A percentile compares a stretch with the other conserved stretches of the same genome.
phyloP scores from a whole-genome alignment of 108 stramenopile species.

The Cyclotella distinguenda region DNA sequence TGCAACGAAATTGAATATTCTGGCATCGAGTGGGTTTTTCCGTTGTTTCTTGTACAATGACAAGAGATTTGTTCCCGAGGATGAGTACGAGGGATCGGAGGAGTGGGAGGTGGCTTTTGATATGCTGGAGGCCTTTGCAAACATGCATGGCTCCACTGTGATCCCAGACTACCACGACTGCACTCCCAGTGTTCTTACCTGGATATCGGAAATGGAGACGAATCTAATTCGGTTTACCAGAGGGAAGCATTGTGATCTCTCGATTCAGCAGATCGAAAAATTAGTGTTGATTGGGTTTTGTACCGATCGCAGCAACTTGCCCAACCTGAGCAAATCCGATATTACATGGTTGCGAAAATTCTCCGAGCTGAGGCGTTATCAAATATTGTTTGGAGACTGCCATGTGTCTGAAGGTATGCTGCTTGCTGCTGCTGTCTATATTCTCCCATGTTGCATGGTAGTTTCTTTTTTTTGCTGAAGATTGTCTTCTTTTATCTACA shows the following conservation, averaged over 20 bases:
- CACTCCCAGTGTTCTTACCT: conserved; percentile 13
- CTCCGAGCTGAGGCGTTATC: conserved; percentile 30
- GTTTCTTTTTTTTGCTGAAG: neutral
- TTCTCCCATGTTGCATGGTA: neutral
- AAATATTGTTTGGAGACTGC: conserved; percentile 39
- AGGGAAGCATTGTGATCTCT: conserved; percentile 34
- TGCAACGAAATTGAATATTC: conserved; percentile 22
- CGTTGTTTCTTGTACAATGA: conserved; percentile 37
- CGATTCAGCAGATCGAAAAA: conserved; percentile 40
- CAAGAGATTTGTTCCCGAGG: conserved; percentile 24
- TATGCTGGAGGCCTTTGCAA: conserved; percentile 24
- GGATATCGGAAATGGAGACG: conserved; percentile 23
- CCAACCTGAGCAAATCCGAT: conserved; percentile 35
- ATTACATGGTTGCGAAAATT: conserved; percentile 38
- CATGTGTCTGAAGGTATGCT: conserved; percentile 26
- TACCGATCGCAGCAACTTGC: conserved; percentile 29
- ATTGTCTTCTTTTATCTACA: neutral
- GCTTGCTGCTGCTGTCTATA: neutral
- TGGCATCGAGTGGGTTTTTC: conserved; percentile 30
- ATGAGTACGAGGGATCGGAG: conserved; percentile 30
- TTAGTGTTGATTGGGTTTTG: conserved; percentile 44
- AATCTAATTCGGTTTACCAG: conserved; percentile 18
- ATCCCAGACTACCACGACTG: conserved; percentile 27
- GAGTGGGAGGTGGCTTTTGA: conserved; percentile 27
- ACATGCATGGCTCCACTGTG: conserved; percentile 33